Evolutionary conservation across 371 early-diverging fungal genomes (phyloP).

Genomic region (Haplosporangium sp.): DNA sequence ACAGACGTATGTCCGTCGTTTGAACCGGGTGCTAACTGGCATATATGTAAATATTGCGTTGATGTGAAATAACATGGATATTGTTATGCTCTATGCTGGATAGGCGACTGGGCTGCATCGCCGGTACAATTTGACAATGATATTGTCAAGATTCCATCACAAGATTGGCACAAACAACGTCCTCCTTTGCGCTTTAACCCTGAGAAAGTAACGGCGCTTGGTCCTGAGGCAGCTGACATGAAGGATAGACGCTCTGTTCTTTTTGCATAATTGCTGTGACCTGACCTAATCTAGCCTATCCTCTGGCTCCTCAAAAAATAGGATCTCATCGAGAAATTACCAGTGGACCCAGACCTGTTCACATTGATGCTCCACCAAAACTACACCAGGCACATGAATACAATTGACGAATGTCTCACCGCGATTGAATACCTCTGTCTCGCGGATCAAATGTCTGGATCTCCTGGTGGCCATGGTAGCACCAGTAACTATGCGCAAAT

Average conservation of each 20-base stretch:
- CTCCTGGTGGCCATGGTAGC: not conserved
- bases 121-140: conserved; percentile 24
- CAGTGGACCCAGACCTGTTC: conserved; percentile 59
- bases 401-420: conserved; percentile 31
- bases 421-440: conserved; percentile 41
- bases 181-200: conserved; percentile 58
- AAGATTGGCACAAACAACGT: conserved; percentile 40
- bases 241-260: too few relatives aligned
- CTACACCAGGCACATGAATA: conserved; percentile 45
- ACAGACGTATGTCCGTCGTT: conserved; percentile 49
- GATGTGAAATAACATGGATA: not conserved
- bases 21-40: too few relatives aligned
- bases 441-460: conserved; percentile 29
- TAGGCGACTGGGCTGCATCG: conserved; percentile 31
- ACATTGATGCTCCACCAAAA: conserved; percentile 63
- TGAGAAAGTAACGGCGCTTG: conserved; percentile 50
- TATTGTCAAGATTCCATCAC: conserved; percentile 44
- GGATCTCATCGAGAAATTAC: conserved; percentile 60
- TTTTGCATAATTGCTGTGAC: too few relatives aligned
- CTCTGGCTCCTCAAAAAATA: conserved; percentile 5
- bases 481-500: conserved; percentile 23
- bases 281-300: not conserved
- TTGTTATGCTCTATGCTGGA: not conserved
- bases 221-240: too few relatives aligned
- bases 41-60: not conserved